Base-by-base conservation (phyloP, 1,284 basidiomycete species). In the Mycena citricolor region DNA sequence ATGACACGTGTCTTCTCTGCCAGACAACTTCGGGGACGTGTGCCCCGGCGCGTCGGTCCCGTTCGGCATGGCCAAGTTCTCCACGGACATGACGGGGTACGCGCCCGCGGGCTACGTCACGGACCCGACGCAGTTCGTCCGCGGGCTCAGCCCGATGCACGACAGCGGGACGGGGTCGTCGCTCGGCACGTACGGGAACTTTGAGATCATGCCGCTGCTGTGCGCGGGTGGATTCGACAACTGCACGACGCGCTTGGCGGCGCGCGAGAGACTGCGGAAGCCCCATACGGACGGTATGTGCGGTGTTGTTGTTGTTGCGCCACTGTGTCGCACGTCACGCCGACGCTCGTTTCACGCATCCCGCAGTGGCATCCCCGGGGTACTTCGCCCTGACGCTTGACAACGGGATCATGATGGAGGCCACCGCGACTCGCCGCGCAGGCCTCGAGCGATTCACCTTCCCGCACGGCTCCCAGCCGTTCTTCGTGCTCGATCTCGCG, bases 121-220 rank as follows among this genome's bases (percentile, higher is more conserved):
- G 8, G 78, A 83, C 60, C 68, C 73, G 3, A 76, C 71, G 8
- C 71, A 79, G 52, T 73, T 63, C 51, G 73, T 83, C 54, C 74
- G 79, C 28, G 81, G 81, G 8, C 60, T 84, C 20, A 80, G 78
- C 52, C 81, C 82, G 3, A 58, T 84, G 45, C 81, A 84, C 52
- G 82, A 84, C 51, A 81, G 78, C 54, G 82, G 81, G 37, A 84
- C 81, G 13, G 82, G 81, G 11, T 79, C 80, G 14, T 82, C 79
- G 26, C 63, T 80, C 11, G 80, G 80, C 74, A 58, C 43, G 59
- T 83, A 84, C 60, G 81, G 81, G 36, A 84, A 83, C 60, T 83
- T 83, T 43, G 80, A 83, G 52, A 75, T 83, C 52, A 82, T 83
- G 81, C 81, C 81, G 10, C 61, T 82, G 25, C 60, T 79, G 11